Evolutionary conservation across 352 stramenopile genomes (phyloP), one percentile per base, ranked within the genome.

Genomic region (Globisporangium canariense): DNA sequence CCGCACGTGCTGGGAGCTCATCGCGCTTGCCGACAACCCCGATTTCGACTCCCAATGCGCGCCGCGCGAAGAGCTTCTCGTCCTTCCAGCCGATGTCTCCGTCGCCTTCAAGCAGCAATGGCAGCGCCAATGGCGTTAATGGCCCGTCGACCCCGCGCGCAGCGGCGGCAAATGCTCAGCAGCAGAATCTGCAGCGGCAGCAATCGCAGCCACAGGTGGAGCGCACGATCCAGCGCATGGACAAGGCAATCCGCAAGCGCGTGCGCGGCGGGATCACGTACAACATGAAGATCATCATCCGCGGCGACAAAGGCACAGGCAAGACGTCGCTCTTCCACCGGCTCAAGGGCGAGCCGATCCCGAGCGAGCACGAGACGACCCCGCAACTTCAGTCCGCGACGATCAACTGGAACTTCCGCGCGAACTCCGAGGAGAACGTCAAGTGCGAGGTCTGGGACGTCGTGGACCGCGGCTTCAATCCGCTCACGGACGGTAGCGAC

Each of bases 401-500:
- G 11, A 97, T 97, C 70, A 91, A 93, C 54, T 97, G 89, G 83
- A 86, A 67, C 63, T 88, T 86, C 56, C 78, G 79, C 30, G 67
- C 72, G 10, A 77, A 79, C 45, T 71, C 77, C 3, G 85, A 96
- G 57, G 88, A 97, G 47, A 91, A 75, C 47, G 81, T 97, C 56
- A 93, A 95, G 67, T 95, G 93, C 69, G 91, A 97, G 58, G 83
- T 97, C 11, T 96, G 91, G 89, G 90, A 97, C 61, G 88, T 96
- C n/a, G 89, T 96, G 5, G 90, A 97, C 70, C 65, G 74, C n/a
- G 87, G 81, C 28, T 89, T 94, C 43, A 51, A 71, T 13, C 61
- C 74, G 18, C 60, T 59, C 1, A 54, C 73, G 5, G 61, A 77
- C 4, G 69, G 55, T 10, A 50, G 41, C 0, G 53, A 47, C 1